Conservation (phyloP, 2,329 filamentous ascomycete species). For the Talaromyces sp. region DNA sequence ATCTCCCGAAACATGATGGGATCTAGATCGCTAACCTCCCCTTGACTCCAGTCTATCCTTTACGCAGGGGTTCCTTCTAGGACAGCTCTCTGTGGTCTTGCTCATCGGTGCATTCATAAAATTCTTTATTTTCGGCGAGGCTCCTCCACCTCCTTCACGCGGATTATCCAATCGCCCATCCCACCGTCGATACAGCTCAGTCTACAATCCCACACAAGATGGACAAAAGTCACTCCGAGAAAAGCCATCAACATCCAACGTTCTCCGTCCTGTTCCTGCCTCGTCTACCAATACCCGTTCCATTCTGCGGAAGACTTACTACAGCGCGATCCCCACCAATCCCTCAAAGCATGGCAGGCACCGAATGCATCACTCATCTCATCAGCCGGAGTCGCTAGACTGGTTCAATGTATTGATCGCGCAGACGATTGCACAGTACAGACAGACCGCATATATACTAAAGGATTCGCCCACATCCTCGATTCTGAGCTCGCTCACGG, state of each 20-base stretch:
- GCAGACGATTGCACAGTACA: constrained; percentile 93
- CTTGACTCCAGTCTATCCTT: constrained; percentile 67
- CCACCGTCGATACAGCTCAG: constrained; percentile 74
- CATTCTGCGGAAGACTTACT: constrained; percentile 95
- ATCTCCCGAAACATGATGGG: constrained; percentile 4
- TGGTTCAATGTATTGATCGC: constrained; percentile 99
- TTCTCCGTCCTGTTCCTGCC: constrained; percentile 71
- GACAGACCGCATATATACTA: constrained; percentile 88
- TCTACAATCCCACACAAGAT: constrained; percentile 47
- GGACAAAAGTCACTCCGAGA: constrained; percentile 49
- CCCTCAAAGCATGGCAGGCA: constrained; percentile 46
- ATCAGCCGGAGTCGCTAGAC: constrained; percentile 94
- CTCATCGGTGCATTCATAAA: constrained; percentile 95
- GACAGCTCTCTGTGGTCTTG: constrained; percentile 88
- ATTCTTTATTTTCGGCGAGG: constrained; percentile 98
- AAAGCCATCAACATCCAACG: constrained; percentile 63
- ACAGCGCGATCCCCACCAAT: constrained; percentile 63
- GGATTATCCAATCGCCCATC: constrained; percentile 75
- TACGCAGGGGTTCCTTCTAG: constrained; percentile 88
- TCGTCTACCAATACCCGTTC: constrained; percentile 79
- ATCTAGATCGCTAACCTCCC: constrained; percentile 21
- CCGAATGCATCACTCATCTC: constrained; percentile 63
- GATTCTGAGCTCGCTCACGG: constrained; percentile 81
- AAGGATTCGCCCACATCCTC: constrained; percentile 59
- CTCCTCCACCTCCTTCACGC: constrained; percentile 78